Conservation (phyloP, 176 grass and related monocot species). For the Musa itinerans region DNA sequence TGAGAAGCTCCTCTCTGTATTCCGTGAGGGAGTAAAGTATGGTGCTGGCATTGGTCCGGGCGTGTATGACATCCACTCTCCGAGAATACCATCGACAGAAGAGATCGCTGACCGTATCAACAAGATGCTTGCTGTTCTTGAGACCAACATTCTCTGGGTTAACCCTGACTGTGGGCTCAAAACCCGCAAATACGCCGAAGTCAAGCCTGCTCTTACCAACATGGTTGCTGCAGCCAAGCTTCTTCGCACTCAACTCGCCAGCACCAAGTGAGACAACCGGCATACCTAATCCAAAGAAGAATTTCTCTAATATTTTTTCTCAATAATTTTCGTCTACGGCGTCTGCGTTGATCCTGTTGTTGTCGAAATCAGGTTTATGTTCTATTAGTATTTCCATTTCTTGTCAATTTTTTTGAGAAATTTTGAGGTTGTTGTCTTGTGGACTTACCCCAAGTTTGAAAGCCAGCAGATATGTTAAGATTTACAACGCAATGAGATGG, state of each 20-base stretch:
- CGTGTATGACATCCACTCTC: slow-evolving; percentile 22
- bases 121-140: slow-evolving; percentile 20
- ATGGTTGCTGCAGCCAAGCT: slow-evolving; percentile 21
- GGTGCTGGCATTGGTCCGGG: slow-evolving; percentile 17
- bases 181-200: slow-evolving; percentile 14
- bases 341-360: neutral
- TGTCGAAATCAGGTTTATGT: neutral
- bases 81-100: slow-evolving; percentile 11
- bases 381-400: too few species aligned
- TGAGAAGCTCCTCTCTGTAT: slow-evolving; percentile 19
- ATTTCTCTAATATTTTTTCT: neutral
- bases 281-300: neutral
- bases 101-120: slow-evolving; percentile 20
- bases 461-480: too few species aligned
- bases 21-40: slow-evolving; percentile 20
- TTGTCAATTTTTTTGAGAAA: too few species aligned
- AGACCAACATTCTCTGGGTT: slow-evolving; percentile 19
- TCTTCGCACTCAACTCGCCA: neutral
- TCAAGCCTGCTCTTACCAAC: slow-evolving; percentile 18
- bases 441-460: too few species aligned
- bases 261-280: neutral
- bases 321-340: neutral
- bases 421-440: too few species aligned
- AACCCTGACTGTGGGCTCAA: slow-evolving; percentile 19
- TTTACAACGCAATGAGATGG: too few species aligned